phyloP scores from a whole-genome alignment of 192 early-diverging fungal genomes.

The Coemansia sp. region DNA sequence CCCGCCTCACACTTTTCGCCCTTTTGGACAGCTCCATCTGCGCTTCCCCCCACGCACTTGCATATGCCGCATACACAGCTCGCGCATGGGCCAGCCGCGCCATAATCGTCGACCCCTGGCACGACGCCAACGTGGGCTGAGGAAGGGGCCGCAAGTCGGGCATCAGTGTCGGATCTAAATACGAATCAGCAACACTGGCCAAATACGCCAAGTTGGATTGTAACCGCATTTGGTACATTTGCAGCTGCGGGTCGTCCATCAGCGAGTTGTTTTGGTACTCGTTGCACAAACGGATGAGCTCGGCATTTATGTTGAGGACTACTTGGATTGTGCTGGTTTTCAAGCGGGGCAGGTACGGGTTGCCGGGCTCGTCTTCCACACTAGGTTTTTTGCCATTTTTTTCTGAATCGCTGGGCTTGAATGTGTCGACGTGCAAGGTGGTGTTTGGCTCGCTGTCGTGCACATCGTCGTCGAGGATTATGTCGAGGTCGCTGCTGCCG shows the following conservation, averaged over 20 bases:
- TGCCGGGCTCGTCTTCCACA: slow-evolving; percentile 33
- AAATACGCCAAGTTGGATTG: slow-evolving; percentile 66
- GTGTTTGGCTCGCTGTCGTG: slow-evolving; percentile 25
- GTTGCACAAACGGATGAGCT: slow-evolving; percentile 59
- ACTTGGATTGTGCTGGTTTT: slow-evolving; percentile 56
- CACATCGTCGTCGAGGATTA: slow-evolving; percentile 45
- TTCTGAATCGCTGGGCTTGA: no score
- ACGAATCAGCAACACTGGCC: slow-evolving; percentile 63
- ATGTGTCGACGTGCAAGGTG: no score
- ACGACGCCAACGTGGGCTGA: slow-evolving; percentile 25
- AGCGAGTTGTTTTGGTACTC: slow-evolving; percentile 66
- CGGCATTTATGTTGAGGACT: slow-evolving; percentile 64
- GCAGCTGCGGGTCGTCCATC: slow-evolving; percentile 58
- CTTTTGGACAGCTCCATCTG: slow-evolving; percentile 45
- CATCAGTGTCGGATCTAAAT: slow-evolving; percentile 40
- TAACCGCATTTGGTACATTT: slow-evolving; percentile 62
- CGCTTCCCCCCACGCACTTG: slow-evolving; percentile 31
- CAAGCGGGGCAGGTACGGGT: slow-evolving; percentile 46
- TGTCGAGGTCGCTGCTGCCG: slow-evolving; percentile 43
- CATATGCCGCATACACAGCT: slow-evolving; percentile 43
- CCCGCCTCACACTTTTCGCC: slow-evolving; percentile 25
- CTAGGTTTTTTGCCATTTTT: neutral
- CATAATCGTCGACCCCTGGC: slow-evolving; percentile 32
- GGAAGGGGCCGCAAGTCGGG: slow-evolving; percentile 48
- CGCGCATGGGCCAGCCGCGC: slow-evolving; percentile 42